phyloP scores from a whole-genome alignment of 164 flowering plant genomes.

The Macadamia tetraphylla region DNA sequence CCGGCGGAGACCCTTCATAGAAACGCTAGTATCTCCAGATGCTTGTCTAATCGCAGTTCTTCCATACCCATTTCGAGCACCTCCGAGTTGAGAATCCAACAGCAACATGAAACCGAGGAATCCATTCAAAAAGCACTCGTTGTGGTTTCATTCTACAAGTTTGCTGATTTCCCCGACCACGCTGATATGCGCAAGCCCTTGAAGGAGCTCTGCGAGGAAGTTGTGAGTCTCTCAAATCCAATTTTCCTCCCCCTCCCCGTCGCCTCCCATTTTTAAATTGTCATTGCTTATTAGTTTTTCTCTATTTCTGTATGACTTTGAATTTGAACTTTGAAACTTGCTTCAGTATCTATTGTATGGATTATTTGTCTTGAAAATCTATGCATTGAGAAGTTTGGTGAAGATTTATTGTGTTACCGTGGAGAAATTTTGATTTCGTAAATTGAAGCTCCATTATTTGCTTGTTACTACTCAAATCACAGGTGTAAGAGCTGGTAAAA shows the following conservation, averaged over 20 bases:
- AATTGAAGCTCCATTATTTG: no score
- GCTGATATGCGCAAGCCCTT: slow-evolving; percentile 68
- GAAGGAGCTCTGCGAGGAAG: slow-evolving; percentile 70
- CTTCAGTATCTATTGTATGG: neutral
- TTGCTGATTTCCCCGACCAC: slow-evolving; percentile 89
- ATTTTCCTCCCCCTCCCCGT: neutral
- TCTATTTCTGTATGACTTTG: neutral
- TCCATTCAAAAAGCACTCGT: slow-evolving; percentile 34
- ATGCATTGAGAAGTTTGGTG: neutral
- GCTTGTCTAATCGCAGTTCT: slow-evolving; percentile 3
- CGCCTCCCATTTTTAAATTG: neutral
- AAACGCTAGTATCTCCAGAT: slow-evolving; percentile 8
- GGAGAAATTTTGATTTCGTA: no score
- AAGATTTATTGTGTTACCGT: neutral
- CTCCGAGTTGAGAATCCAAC: slow-evolving; percentile 1
- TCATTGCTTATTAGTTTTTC: neutral
- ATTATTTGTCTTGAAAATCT: neutral
- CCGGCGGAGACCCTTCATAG: neutral
- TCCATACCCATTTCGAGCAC: slow-evolving; percentile 8
- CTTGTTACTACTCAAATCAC: no score
- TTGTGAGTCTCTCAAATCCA: slow-evolving; percentile 35
- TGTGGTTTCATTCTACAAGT: slow-evolving; percentile 93
- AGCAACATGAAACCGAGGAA: slow-evolving; percentile 10
- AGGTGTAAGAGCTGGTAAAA: no score
- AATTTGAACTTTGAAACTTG: neutral